Percentiles rank a stretch among this genome's conserved stretches.
These are phyloP conservation scores for Pleoardoris graminearum DNA, from an alignment of 2,329 filamentous ascomycete species.

Conservation along the genomic window DNA sequence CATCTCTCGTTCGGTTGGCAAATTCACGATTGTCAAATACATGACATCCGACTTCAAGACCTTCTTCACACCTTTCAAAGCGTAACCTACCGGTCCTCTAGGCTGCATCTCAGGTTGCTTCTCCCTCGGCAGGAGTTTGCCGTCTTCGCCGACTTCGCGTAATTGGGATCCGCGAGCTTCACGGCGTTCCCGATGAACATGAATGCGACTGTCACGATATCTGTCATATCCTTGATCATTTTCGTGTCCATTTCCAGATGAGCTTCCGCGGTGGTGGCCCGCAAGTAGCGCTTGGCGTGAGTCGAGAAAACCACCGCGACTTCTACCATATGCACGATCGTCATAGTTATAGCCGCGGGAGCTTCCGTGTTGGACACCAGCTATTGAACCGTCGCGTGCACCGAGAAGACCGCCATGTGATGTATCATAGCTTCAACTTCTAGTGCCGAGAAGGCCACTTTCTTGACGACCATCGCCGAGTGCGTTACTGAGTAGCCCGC, in stretches of 20 bases:
- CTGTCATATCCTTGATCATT: too few species aligned
- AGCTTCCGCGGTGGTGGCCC: too few species aligned
- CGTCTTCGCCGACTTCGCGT: conserved; percentile 17
- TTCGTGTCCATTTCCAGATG: too few species aligned
- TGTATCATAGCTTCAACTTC: neutral
- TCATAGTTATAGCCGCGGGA: neutral
- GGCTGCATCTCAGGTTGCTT: conserved; percentile 9
- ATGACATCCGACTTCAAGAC: conserved; percentile 21
- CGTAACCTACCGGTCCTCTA: conserved; percentile 12
- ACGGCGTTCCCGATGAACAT: neutral
- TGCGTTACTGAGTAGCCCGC: neutral
- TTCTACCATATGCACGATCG: neutral
- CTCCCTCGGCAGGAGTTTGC: conserved; percentile 16
- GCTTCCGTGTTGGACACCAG: neutral
- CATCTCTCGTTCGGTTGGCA: conserved; percentile 29
- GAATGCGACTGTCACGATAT: too few species aligned
- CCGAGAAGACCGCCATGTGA: neutral
- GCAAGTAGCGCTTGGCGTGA: too few species aligned
- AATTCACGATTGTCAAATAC: conserved; percentile 31
- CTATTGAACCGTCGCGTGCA: neutral
- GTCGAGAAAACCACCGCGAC: neutral
- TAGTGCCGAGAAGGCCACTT: neutral
- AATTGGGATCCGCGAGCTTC: neutral
- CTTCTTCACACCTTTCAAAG: conserved; percentile 16
- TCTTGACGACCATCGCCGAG: neutral